Conservation (phyloP, 257 asterid species). For the Parsonsia alboflavescens region DNA sequence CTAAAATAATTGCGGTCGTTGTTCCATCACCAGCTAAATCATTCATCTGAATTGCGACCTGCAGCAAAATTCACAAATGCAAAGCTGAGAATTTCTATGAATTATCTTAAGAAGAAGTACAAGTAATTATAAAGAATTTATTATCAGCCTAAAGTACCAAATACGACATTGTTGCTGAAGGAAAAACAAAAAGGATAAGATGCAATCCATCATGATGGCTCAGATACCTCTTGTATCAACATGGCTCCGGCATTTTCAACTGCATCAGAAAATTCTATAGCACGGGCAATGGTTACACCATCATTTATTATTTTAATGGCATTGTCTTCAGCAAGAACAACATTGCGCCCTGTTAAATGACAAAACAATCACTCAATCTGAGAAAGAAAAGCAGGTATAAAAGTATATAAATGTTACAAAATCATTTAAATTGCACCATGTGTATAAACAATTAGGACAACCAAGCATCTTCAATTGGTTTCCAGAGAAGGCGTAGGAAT, state of each 20-base stretch:
- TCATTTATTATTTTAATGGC: conserved; percentile 75
- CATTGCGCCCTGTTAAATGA: conserved; percentile 64
- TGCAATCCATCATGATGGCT: neutral
- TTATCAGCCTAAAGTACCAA: neutral
- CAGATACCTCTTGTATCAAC: conserved; percentile 74
- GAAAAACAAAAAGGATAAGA: neutral
- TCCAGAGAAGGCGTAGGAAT: neutral
- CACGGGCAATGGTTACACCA: conserved; percentile 85
- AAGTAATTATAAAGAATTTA: neutral
- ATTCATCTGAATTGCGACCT: conserved; percentile 88
- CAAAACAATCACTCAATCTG: neutral
- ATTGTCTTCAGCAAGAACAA: conserved; percentile 64
- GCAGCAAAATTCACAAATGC: conserved; percentile 3
- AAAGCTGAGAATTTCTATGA: neutral
- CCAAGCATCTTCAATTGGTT: neutral
- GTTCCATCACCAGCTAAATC: conserved; percentile 91
- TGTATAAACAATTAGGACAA: neutral
- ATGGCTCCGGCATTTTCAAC: conserved; percentile 81
- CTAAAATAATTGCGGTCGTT: conserved; percentile 86
- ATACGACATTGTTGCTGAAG: neutral
- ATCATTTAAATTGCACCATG: neutral
- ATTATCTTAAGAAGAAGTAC: neutral
- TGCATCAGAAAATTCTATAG: conserved; percentile 90
- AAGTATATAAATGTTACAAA: neutral
- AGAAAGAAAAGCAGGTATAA: neutral